Percentiles rank a stretch among this genome's conserved stretches.
Evolutionary conservation across 2,329 filamentous ascomycete species (phyloP).

Genomic region (Aspergillus floridensis): DNA sequence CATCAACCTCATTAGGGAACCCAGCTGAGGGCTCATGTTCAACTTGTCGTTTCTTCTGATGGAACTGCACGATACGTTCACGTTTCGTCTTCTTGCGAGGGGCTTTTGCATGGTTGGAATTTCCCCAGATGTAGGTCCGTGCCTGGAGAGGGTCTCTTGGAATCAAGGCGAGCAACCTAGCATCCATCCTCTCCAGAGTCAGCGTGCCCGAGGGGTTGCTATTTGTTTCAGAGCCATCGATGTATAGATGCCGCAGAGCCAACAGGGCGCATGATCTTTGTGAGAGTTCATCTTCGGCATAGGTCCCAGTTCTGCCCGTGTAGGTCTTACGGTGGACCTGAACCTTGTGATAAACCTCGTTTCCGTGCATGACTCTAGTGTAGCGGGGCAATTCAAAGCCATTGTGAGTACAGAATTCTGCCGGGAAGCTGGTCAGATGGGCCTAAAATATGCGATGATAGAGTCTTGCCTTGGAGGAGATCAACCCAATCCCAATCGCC

Average conservation of each 20-base stretch:
- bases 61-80: too few relatives aligned
- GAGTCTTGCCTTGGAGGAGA: constrained; percentile 28
- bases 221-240: constrained; percentile 6
- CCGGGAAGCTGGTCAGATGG: neutral
- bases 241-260: constrained; percentile 26
- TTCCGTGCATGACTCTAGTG: constrained; percentile 23
- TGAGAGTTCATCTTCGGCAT: constrained; percentile 25
- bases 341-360: constrained; percentile 28
- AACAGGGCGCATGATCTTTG: constrained; percentile 30
- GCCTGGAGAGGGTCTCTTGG: neutral
- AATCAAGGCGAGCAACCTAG: neutral
- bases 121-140: neutral
- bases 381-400: constrained; percentile 18
- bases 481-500: constrained; percentile 29
- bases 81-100: too few relatives aligned
- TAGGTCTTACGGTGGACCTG: constrained; percentile 20
- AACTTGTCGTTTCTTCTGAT: neutral
- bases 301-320: constrained; percentile 19
- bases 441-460: neutral
- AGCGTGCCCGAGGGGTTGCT: constrained; percentile 7
- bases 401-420: constrained; percentile 27
- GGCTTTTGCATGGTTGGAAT: neutral
- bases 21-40: neutral
- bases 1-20: neutral
- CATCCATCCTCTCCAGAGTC: constrained; percentile 1